Conservation (phyloP, 2,329 filamentous ascomycete species). For the Neurospora sp. region DNA sequence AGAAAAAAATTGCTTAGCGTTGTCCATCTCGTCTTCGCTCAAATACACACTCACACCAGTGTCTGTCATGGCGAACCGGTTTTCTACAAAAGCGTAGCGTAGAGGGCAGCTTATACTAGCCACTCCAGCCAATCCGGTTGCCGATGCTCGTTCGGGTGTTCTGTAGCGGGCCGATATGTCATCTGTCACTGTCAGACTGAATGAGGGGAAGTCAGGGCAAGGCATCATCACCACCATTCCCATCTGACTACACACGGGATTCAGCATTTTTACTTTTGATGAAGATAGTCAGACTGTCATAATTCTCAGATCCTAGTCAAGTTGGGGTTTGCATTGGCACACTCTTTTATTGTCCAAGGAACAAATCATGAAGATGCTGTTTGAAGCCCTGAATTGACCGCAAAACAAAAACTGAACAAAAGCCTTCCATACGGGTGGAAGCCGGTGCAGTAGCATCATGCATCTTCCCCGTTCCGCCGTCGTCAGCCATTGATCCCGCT, state of each 20-base stretch:
- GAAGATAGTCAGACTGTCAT: background rate
- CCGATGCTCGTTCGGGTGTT: background rate
- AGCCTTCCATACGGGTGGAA: background rate
- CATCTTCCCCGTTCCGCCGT: background rate
- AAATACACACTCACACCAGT: background rate
- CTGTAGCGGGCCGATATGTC: background rate
- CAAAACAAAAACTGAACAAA: background rate
- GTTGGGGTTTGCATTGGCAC: background rate
- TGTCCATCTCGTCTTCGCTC: background rate
- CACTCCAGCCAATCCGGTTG: background rate
- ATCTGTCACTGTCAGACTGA: background rate
- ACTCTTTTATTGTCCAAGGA: background rate
- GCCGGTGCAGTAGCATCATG: background rate
- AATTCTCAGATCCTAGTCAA: background rate
- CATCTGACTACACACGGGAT: background rate
- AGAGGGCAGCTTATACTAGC: background rate
- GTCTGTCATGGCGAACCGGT: background rate
- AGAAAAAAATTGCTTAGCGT: background rate
- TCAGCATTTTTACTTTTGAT: background rate
- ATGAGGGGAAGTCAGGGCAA: background rate
- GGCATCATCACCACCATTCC: background rate
- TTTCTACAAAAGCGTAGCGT: background rate
- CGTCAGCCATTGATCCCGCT: background rate
- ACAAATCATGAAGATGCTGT: background rate
- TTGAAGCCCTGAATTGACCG: background rate